Conservation (phyloP, 2,329 filamentous ascomycete species). For the Trichoderma brevicompactum region DNA sequence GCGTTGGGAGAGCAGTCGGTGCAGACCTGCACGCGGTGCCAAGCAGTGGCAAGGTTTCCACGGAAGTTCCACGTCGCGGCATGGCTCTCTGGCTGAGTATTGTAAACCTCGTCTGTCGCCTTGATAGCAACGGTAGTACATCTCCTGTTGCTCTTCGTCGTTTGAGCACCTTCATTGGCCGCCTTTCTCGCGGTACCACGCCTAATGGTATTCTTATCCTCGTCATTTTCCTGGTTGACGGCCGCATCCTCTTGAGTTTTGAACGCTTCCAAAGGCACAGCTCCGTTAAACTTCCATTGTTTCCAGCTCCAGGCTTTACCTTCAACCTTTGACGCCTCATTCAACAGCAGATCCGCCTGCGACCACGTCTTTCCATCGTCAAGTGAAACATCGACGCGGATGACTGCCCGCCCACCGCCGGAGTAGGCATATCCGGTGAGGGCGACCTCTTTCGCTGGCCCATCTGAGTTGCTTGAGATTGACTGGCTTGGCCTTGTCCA, state of each 20-base stretch:
- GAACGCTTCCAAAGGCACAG: constrained; percentile 46
- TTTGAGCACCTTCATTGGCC: not conserved
- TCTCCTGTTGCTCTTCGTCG: constrained; percentile 31
- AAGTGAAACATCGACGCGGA: constrained; percentile 68
- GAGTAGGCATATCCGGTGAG: constrained; percentile 70
- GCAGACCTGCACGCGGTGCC: constrained; percentile 60
- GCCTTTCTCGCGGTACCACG: not conserved
- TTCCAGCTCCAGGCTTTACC: constrained; percentile 66
- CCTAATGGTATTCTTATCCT: constrained; percentile 27
- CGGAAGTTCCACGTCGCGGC: constrained; percentile 65
- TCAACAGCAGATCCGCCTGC: constrained; percentile 62
- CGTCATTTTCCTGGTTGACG: not conserved
- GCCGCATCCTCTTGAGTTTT: constrained; percentile 21
- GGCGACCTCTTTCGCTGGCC: constrained; percentile 39
- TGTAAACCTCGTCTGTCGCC: constrained; percentile 68
- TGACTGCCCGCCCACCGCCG: constrained; percentile 67
- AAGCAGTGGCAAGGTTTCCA: constrained; percentile 69
- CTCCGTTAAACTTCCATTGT: constrained; percentile 62
- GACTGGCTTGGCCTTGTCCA: constrained; percentile 34
- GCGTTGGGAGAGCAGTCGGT: constrained; percentile 38
- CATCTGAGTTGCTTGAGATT: not conserved
- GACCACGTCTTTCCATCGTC: constrained; percentile 68
- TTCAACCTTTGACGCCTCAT: constrained; percentile 47
- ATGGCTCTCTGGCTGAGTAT: constrained; percentile 66
- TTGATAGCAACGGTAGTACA: constrained; percentile 65